These are phyloP conservation scores for Aspergillus fischeri DNA, from an alignment of 2,329 filamentous ascomycete genomes.

Conservation along the genomic window DNA sequence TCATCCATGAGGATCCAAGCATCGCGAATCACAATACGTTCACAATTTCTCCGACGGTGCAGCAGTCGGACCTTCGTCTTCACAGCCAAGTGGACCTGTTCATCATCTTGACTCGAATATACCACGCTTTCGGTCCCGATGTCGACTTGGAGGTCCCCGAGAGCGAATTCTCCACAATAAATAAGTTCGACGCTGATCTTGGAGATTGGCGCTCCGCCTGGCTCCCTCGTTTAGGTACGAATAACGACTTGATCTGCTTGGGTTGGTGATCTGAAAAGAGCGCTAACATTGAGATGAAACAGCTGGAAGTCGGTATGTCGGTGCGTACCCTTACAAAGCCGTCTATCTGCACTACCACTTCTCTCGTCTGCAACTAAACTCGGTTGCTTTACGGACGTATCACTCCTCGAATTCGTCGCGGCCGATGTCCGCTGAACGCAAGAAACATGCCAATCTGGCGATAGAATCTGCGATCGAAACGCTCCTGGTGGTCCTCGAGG, in stretches of 20 bases:
- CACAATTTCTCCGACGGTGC: slow-evolving; percentile 24
- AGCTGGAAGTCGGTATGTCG: slow-evolving; percentile 46
- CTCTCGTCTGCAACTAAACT: slow-evolving; percentile 48
- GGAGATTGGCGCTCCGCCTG: slow-evolving; percentile 36
- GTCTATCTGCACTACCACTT: slow-evolving; percentile 50
- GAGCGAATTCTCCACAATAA: slow-evolving; percentile 38
- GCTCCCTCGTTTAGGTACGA: slow-evolving; percentile 33
- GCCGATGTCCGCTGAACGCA: slow-evolving; percentile 42
- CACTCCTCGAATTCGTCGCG: slow-evolving; percentile 34
- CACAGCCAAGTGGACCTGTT: slow-evolving; percentile 44
- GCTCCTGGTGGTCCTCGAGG: slow-evolving; percentile 40
- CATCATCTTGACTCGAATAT: slow-evolving; percentile 42
- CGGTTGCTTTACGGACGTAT: slow-evolving; percentile 47
- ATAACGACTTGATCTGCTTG: neutral
- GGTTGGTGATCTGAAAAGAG: slow-evolving; percentile 1
- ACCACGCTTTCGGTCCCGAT: slow-evolving; percentile 42
- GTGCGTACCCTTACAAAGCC: slow-evolving; percentile 48
- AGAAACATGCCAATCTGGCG: slow-evolving; percentile 42
- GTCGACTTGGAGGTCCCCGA: slow-evolving; percentile 40
- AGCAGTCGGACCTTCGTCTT: slow-evolving; percentile 34
- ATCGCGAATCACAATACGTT: slow-evolving; percentile 36
- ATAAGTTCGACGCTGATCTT: slow-evolving; percentile 38
- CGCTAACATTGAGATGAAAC: neutral
- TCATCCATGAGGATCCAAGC: slow-evolving; percentile 39
- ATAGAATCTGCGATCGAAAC: slow-evolving; percentile 42